phyloP scores from a whole-genome alignment of 176 grass and related monocot species.

The Pharus latifolius region DNA sequence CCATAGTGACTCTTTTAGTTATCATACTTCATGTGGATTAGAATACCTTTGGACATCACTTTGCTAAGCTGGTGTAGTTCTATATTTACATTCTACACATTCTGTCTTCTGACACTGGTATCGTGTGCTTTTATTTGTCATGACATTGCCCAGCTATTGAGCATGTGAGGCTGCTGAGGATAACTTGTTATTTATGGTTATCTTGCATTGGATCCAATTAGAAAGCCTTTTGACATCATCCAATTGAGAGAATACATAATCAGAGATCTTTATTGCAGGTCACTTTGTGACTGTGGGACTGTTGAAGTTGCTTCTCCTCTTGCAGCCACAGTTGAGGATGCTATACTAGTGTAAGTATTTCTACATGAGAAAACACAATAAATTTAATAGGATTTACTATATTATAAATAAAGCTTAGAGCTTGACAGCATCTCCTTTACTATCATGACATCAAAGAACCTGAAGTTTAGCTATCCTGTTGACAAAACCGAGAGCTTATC shows the following conservation, averaged over 20 bases:
- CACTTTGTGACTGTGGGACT: constrained; percentile 73
- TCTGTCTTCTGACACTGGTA: not conserved
- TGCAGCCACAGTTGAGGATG: constrained; percentile 76
- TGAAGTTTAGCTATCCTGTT: not conserved
- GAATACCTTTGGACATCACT: not conserved
- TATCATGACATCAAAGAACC: not conserved
- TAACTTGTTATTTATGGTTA: not conserved
- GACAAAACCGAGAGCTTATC: not conserved
- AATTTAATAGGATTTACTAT: not conserved
- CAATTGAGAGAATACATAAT: constrained; percentile 1
- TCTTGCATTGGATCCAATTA: not conserved
- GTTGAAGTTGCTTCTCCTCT: constrained; percentile 99
- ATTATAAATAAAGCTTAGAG: not conserved
- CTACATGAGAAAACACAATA: not conserved
- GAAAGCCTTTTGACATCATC: not conserved
- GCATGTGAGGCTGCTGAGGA: not conserved
- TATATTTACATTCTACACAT: not conserved
- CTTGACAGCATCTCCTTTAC: not conserved
- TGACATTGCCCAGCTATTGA: not conserved
- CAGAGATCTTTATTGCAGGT: constrained; percentile 32
- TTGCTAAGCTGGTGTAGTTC: not conserved
- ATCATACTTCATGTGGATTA: not conserved
- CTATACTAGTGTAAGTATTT: constrained; percentile 72
- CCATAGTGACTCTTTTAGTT: not conserved
- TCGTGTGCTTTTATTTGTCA: not conserved